Evolutionary conservation across 2,329 filamentous ascomycete species (phyloP), one percentile per base, ranked within the genome.

Genomic region (Pyricularia sp.): DNA sequence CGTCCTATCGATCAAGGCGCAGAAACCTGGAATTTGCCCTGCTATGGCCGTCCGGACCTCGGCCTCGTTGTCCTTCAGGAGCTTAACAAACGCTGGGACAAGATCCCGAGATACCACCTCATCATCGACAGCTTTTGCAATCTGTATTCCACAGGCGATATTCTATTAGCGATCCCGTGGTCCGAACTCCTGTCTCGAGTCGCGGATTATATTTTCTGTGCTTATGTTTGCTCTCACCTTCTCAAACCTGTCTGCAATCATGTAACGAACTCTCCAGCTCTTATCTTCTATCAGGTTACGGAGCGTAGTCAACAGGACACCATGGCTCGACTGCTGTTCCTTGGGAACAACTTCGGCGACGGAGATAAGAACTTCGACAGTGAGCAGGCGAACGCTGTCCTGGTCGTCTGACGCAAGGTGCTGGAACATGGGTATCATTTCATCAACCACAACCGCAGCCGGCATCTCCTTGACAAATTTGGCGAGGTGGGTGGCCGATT

Each of bases 351-450:
- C 91, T 78, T 99, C 94, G 67, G 94, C 93, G 72, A 99, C 96
- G 53, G 93, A 89, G 73, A 97, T 96, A 70, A 99, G 84, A 68
- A 97, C 91, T 74, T 99, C 93, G 57, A 99, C 94, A 0, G 94
- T 99, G 74, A 99, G 82, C 72, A 99, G 82, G 69, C 94, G 88
- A 68, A 99, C 94, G 73, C 93, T 97, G 77, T 99, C 94, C 79
- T 99, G 94, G 75, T 99, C 94, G 74, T 99, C 94, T 72, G 90
- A 87, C 64, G 93, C 93, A 68, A 99, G 87, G 77, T 97, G 93
- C 78, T 97, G 93, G 80, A 99, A 99, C 70, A 97, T 85, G 74
- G 93, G 91, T 80, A 99, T 97, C 91, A 99, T 97, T 80, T 99
- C 94, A 65, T 96, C 91, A 72, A 99, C 91, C 71, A 97, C 91